phyloP scores from a whole-genome alignment of 805 yeast species.

The Metschnikowia orientalis region DNA sequence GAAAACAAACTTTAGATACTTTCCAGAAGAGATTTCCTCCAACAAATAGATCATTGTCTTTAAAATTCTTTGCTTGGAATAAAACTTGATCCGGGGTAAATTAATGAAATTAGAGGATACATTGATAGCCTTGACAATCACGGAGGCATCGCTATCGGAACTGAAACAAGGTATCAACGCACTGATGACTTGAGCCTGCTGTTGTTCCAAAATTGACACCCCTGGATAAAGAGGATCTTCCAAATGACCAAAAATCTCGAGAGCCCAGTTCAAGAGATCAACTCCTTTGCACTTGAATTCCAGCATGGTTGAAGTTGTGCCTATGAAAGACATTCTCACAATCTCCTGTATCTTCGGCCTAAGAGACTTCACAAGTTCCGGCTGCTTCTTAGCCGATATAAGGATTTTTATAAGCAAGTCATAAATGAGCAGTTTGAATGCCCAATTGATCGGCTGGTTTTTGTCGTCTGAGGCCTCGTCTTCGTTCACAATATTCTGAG shows the following conservation, averaged over 20 bases:
- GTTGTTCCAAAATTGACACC: constrained; percentile 75
- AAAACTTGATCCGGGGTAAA: constrained; percentile 40
- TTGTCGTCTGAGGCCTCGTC: constrained; percentile 34
- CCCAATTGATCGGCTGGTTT: constrained; percentile 57
- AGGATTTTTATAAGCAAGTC: constrained; percentile 44
- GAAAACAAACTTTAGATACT: constrained; percentile 51
- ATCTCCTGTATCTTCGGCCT: constrained; percentile 54
- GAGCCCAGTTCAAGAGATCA: constrained; percentile 56
- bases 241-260: constrained; percentile 55
- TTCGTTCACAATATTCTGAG: constrained; percentile 36
- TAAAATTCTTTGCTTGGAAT: constrained; percentile 48
- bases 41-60: constrained; percentile 63
- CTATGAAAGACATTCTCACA: constrained; percentile 72
- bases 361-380: constrained; percentile 36
- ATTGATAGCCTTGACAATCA: constrained; percentile 72
- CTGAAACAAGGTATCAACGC: constrained; percentile 86
- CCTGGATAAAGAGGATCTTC: constrained; percentile 72
- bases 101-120: constrained; percentile 72
- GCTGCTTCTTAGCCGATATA: constrained; percentile 34
- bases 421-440: constrained; percentile 47
- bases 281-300: constrained; percentile 63
- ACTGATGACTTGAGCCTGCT: constrained; percentile 89
- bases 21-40: constrained; percentile 48
- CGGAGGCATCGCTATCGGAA: constrained; percentile 62
- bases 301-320: constrained; percentile 68